These are phyloP conservation scores for Xanthoconium purpureum DNA, from an alignment of 768 basidiomycete species.

Conservation along the genomic window DNA sequence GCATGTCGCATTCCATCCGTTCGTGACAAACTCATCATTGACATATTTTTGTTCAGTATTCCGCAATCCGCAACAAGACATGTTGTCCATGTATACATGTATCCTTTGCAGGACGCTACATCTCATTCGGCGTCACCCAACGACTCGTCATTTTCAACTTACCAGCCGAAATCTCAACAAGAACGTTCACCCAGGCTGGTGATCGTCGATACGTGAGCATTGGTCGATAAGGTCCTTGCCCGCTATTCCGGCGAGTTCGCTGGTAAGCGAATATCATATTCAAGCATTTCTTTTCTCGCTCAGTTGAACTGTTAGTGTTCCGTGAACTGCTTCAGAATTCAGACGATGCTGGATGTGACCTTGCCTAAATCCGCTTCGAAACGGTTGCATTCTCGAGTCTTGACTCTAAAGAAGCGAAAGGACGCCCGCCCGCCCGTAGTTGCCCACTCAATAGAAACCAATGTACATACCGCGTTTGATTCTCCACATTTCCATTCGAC, in stretches of 20 bases:
- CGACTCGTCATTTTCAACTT: background rate
- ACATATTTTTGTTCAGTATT: background rate
- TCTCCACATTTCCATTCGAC: background rate
- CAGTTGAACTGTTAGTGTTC: background rate
- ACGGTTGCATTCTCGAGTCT: background rate
- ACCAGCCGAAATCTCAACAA: background rate
- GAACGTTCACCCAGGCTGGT: background rate
- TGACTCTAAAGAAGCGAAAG: background rate
- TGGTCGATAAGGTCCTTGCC: background rate
- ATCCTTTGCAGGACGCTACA: background rate
- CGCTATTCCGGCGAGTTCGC: background rate
- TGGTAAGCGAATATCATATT: background rate
- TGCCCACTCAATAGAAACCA: background rate
- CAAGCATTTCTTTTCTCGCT: background rate
- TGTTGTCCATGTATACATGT: background rate
- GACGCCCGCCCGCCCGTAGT: no score
- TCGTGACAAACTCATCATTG: background rate
- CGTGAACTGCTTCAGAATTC: constrained; percentile 4
- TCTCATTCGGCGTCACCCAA: background rate
- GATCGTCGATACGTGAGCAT: background rate
- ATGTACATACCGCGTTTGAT: background rate
- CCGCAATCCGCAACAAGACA: background rate
- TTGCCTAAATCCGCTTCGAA: background rate
- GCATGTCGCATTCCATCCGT: background rate
- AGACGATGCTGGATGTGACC: background rate